Percentiles rank a stretch among this genome's conserved stretches.
phyloP scores from a whole-genome alignment of 2,329 filamentous ascomycete species.

The Eurotiales sp. region DNA sequence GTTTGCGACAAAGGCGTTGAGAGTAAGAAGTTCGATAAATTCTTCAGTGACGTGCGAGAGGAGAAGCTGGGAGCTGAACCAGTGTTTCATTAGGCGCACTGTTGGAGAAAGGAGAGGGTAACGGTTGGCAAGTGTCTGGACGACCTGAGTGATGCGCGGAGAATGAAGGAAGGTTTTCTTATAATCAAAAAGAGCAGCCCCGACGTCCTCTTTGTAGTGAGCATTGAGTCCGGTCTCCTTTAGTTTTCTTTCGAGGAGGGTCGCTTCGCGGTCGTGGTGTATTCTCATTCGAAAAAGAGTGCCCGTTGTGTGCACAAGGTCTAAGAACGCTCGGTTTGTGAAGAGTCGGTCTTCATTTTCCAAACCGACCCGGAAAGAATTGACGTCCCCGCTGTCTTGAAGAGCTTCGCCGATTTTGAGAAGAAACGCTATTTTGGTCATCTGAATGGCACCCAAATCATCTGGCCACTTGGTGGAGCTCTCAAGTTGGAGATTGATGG shows the following conservation, averaged over 20 bases:
- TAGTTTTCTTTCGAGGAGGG: conserved; percentile 71
- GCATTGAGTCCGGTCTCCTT: conserved; percentile 68
- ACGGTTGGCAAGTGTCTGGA: conserved; percentile 75
- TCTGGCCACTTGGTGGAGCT: conserved; percentile 92
- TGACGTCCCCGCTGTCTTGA: conserved; percentile 56
- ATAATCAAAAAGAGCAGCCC: conserved; percentile 65
- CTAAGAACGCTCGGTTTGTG: conserved; percentile 76
- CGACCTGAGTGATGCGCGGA: conserved; percentile 75
- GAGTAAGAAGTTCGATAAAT: conserved; percentile 76
- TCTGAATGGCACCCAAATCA: conserved; percentile 83
- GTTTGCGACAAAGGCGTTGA: conserved; percentile 73
- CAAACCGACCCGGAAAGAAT: conserved; percentile 69
- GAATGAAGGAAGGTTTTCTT: conserved; percentile 68
- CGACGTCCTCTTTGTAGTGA: conserved; percentile 64
- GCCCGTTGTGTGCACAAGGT: conserved; percentile 69
- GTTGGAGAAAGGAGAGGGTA: conserved; percentile 75
- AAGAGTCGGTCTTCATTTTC: conserved; percentile 68
- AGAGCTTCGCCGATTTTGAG: conserved; percentile 70
- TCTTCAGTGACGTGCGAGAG: conserved; percentile 71
- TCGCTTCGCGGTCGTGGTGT: conserved; percentile 81
- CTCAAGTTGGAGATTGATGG: conserved; percentile 86
- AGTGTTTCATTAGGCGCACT: conserved; percentile 80
- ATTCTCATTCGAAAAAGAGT: conserved; percentile 80
- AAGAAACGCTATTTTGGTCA: conserved; percentile 87
- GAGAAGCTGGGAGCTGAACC: conserved; percentile 83